Evolutionary conservation across 257 asterid species (phyloP), one percentile per base, ranked within the genome.

Genomic region (Fraxinus americana): DNA sequence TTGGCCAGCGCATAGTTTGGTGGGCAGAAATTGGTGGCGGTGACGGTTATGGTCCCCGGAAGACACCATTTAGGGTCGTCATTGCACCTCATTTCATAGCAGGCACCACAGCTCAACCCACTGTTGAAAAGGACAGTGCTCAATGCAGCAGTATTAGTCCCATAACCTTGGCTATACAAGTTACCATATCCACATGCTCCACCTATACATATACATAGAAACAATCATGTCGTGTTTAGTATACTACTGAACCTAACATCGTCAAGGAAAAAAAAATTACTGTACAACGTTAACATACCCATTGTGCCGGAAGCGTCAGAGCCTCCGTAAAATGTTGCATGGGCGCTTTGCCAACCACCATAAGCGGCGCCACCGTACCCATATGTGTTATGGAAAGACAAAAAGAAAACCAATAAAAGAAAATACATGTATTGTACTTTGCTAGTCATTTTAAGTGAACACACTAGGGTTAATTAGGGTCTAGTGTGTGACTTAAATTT

Each of bases 241-340:
- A 19, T 17, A n/a, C 66, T 57, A 57, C 25, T n/a, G 66, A 5
- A 57, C 12, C 21, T 2, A 48, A 14, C 57, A 48, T 48, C n/a
- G 57, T 48, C 5, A 48, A 48, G n/a, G 5, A 48, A 48, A 45
- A 48, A 13, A 4, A 4, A 48, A 14, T 48, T 48, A 13, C 4
- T 48, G n/a, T 43, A 43, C 48, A 41, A 9, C 48, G 4, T 41
- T 29, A 4, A 78, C 76, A 5, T 36, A 90, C 94, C 95, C 91
- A 90, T 87, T 9, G 95, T 88, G 68, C 95, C 91, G 3, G 91
- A 38, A 67, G 94, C 94, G 45, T 90, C 92, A 21, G 87, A 76
- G 63, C 94, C 94, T 0, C 94, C 94, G 52, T 86, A 90, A 72
- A 90, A 90, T n/a, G 92, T 90, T 43, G 94, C 94, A 63, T 86